These are phyloP conservation scores for Nannochloropsis salina DNA, from an alignment of 108 stramenopile genomes.

Conservation along the genomic window DNA sequence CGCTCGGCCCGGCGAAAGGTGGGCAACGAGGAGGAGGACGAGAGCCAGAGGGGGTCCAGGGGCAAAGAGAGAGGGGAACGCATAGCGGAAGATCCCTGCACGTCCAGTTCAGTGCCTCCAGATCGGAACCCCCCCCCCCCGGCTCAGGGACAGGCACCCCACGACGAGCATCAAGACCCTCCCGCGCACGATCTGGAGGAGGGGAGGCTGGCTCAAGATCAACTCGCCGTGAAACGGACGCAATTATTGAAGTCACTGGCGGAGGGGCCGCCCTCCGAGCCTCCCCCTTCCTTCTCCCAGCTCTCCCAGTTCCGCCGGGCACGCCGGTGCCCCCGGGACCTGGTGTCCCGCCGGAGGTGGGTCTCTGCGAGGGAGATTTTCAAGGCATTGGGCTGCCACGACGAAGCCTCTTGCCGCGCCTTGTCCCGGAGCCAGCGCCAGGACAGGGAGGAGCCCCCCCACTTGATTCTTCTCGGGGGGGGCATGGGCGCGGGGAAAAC, in stretches of 20 bases:
- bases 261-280: neutral
- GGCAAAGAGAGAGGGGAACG: neutral
- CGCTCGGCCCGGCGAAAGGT: neutral
- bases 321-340: neutral
- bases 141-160: too few species aligned
- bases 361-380: neutral
- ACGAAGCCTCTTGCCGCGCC: neutral
- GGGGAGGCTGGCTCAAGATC: too few species aligned
- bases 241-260: too few species aligned
- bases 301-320: neutral
- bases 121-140: too few species aligned
- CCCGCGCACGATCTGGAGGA: too few species aligned
- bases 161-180: too few species aligned
- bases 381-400: slow-evolving; percentile 3
- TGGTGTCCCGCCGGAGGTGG: slow-evolving; percentile 13
- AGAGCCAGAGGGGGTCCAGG: neutral
- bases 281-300: neutral
- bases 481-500: slow-evolving; percentile 6
- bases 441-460: neutral
- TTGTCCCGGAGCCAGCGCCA: neutral
- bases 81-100: too few species aligned
- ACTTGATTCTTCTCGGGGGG: neutral
- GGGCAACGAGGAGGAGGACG: neutral
- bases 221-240: too few species aligned
- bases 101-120: too few species aligned